Conservation (phyloP, 768 basidiomycete genomes). For the Naganishia randhawae region DNA sequence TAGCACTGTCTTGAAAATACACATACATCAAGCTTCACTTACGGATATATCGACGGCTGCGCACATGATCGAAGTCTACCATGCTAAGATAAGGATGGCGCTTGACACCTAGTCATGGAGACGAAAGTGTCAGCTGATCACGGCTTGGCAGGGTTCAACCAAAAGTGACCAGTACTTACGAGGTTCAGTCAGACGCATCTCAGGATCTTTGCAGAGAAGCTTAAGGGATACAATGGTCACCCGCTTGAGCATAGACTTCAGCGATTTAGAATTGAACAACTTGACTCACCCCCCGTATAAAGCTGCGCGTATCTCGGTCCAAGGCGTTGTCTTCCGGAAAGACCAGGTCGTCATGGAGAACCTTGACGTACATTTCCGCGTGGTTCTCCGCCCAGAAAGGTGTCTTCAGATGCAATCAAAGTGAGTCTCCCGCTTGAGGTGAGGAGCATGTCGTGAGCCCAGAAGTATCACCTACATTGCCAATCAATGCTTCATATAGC, state of each 20-base stretch:
- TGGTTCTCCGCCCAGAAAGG: slow-evolving; percentile 91
- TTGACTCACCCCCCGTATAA: slow-evolving; percentile 80
- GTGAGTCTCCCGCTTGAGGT: slow-evolving; percentile 27
- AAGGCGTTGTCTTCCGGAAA: slow-evolving; percentile 89
- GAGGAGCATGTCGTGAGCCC: slow-evolving; percentile 23
- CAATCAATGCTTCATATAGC: slow-evolving; percentile 30
- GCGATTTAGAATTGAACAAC: background rate
- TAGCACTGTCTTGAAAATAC: slow-evolving; percentile 52
- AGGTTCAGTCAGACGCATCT: slow-evolving; percentile 83
- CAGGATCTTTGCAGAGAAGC: slow-evolving; percentile 90
- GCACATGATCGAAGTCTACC: slow-evolving; percentile 31
- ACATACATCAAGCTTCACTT: slow-evolving; percentile 34
- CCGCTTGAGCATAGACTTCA: background rate
- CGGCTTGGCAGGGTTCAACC: background rate
- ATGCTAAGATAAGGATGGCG: slow-evolving; percentile 83
- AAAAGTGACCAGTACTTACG: slow-evolving; percentile 48
- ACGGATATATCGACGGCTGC: slow-evolving; percentile 78
- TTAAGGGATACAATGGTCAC: slow-evolving; percentile 43
- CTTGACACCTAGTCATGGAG: slow-evolving; percentile 59
- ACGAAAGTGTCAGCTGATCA: background rate
- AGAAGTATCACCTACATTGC: slow-evolving; percentile 14
- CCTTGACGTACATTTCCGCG: slow-evolving; percentile 89
- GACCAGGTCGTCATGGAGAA: slow-evolving; percentile 80
- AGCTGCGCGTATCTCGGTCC: slow-evolving; percentile 89
- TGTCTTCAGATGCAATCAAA: slow-evolving; percentile 57